phyloP scores from a whole-genome alignment of 1,284 basidiomycete genomes.

The Cryptococcus sp. region DNA sequence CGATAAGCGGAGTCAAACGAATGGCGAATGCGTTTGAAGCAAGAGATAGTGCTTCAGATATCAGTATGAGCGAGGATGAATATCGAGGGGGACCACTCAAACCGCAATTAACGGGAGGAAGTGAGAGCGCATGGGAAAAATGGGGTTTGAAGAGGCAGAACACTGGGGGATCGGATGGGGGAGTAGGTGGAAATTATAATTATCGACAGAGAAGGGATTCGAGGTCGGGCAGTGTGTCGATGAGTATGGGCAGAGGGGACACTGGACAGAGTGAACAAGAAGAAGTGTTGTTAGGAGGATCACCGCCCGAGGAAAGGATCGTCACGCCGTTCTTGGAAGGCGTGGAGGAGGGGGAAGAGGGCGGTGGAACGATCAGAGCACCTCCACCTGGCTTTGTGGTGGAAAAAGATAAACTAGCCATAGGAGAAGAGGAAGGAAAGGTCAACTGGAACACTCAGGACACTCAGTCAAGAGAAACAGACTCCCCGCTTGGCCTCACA shows the following conservation, averaged over 20 bases:
- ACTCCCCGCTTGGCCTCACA: no score
- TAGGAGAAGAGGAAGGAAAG: no score
- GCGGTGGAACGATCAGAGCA: slow-evolving; percentile 22
- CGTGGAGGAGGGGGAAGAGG: slow-evolving; percentile 2
- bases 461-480: no score
- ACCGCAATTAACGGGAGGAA: slow-evolving; percentile 35
- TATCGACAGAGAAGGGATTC: not conserved
- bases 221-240: not conserved
- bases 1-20: slow-evolving; percentile 29
- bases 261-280: not conserved
- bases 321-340: slow-evolving; percentile 1
- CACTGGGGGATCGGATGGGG: slow-evolving; percentile 5
- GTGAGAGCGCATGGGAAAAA: slow-evolving; percentile 18
- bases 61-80: not conserved
- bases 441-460: no score
- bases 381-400: slow-evolving; percentile 1
- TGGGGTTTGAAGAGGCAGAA: slow-evolving; percentile 16
- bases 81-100: slow-evolving; percentile 3
- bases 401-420: not conserved
- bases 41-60: slow-evolving; percentile 16
- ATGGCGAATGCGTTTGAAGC: slow-evolving; percentile 36
- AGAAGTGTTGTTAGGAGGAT: not conserved
- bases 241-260: no score
- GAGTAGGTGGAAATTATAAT: not conserved
- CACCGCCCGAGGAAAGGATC: slow-evolving; percentile 2